phyloP scores from a whole-genome alignment of 495 filamentous ascomycete genomes.

The Lasiosphaeria miniovina region DNA sequence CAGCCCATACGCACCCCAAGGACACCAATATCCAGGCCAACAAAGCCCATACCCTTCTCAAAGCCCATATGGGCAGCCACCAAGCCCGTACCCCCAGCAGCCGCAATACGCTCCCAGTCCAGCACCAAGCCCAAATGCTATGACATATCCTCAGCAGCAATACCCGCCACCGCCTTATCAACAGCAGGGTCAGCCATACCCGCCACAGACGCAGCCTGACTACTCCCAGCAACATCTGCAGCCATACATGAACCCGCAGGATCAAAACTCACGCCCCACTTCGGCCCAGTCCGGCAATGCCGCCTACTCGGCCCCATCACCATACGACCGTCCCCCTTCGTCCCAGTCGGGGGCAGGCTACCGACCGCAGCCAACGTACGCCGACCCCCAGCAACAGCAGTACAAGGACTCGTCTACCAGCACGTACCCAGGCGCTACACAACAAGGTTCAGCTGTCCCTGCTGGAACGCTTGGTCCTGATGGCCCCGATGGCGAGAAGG shows the following conservation, averaged over 20 bases:
- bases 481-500: constrained; percentile 46
- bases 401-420: background rate
- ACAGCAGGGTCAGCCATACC: background rate
- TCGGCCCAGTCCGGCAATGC: constrained; percentile 11
- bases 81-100: constrained; percentile 9
- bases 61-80: constrained; percentile 1
- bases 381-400: constrained; percentile 5
- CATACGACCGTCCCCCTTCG: constrained; percentile 11
- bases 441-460: background rate
- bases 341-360: constrained; percentile 4
- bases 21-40: background rate
- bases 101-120: constrained; percentile 9
- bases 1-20: background rate
- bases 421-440: background rate
- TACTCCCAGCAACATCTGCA: constrained; percentile 13
- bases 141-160: constrained; percentile 6
- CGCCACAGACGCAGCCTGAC: constrained; percentile 11
- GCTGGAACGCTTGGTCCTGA: constrained; percentile 2
- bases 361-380: constrained; percentile 1
- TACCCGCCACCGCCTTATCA: background rate
- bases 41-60: constrained; percentile 8
- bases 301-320: constrained; percentile 4
- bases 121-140: background rate
- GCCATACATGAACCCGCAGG: constrained; percentile 10
- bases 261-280: constrained; percentile 6